These are phyloP conservation scores for Clarireedia sp. DNA, from an alignment of 2,329 filamentous ascomycete species.

Conservation along the genomic window DNA sequence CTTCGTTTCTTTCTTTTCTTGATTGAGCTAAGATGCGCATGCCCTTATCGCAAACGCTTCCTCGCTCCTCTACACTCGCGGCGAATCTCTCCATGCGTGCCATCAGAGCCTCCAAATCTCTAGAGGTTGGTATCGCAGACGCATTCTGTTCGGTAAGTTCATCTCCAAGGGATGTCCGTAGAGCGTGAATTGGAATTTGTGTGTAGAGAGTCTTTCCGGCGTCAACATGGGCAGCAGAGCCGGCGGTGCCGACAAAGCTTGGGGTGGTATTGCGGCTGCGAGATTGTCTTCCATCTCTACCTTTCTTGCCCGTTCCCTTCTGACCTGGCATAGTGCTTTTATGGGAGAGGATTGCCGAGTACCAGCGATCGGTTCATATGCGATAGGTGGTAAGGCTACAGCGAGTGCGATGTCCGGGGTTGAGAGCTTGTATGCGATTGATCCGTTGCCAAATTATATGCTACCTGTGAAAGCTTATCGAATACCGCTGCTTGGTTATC, in stretches of 20 bases:
- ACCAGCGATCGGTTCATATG: no score
- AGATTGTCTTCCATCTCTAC: conserved; percentile 52
- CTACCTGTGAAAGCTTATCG: no score
- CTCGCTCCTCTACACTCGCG: conserved; percentile 59
- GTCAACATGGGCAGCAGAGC: conserved; percentile 40
- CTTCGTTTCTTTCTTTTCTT: conserved; percentile 54
- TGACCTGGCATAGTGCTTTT: conserved; percentile 48
- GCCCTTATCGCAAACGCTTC: conserved; percentile 60
- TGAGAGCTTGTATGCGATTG: no score
- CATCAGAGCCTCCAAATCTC: conserved; percentile 55
- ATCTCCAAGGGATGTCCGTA: conserved; percentile 50
- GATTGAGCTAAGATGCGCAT: conserved; percentile 63
- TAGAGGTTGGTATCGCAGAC: conserved; percentile 54
- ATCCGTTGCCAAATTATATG: no score
- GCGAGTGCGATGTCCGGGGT: no score
- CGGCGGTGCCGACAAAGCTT: conserved; percentile 32
- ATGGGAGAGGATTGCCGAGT: no score
- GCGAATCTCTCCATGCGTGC: conserved; percentile 56
- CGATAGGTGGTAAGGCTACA: no score
- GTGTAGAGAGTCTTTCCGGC: conserved; percentile 55
- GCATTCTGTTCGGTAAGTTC: conserved; percentile 59
- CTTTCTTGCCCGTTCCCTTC: conserved; percentile 60
- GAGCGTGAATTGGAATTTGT: conserved; percentile 51
- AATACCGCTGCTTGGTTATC: no score
- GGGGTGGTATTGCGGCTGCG: conserved; percentile 75